Conservation (phyloP, 345 rosid species). For the Cardamine resedifolia region DNA sequence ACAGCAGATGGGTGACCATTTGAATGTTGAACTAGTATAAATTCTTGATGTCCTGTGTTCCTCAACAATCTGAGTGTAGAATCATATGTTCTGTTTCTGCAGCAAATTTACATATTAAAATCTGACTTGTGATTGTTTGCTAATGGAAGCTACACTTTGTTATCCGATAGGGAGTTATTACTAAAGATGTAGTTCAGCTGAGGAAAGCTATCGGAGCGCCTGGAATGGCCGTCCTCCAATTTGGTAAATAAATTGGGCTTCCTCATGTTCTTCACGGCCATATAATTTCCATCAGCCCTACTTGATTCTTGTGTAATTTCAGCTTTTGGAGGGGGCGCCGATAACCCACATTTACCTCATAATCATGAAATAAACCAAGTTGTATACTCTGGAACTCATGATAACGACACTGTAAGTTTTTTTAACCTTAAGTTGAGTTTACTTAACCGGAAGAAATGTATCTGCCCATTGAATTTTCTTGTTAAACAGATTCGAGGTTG, state of each 20-base stretch:
- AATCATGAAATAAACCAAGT: conserved; percentile 90
- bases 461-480: conserved; percentile 3
- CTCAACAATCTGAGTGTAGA: neutral
- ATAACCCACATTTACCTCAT: conserved; percentile 92
- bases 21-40: neutral
- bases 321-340: conserved; percentile 85
- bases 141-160: conserved; percentile 17
- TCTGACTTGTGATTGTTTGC: neutral
- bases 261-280: neutral
- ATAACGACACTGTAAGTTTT: conserved; percentile 76
- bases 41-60: neutral
- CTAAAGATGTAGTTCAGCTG: conserved; percentile 83
- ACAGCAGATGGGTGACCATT: neutral
- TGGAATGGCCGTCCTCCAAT: conserved; percentile 98
- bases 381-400: conserved; percentile 97
- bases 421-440: neutral
- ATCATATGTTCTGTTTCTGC: conserved; percentile 3
- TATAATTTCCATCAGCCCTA: neutral
- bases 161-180: conserved; percentile 78
- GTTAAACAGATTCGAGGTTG: conserved; percentile 66
- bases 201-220: conserved; percentile 93
- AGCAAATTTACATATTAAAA: neutral
- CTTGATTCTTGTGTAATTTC: conserved; percentile 3
- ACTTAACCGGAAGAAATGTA: neutral
- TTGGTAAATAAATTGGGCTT: conserved; percentile 50